A percentile compares a stretch with the other conserved stretches of the same genome.
Conservation (phyloP, 768 basidiomycete genomes). For the Lactarius sp. region DNA sequence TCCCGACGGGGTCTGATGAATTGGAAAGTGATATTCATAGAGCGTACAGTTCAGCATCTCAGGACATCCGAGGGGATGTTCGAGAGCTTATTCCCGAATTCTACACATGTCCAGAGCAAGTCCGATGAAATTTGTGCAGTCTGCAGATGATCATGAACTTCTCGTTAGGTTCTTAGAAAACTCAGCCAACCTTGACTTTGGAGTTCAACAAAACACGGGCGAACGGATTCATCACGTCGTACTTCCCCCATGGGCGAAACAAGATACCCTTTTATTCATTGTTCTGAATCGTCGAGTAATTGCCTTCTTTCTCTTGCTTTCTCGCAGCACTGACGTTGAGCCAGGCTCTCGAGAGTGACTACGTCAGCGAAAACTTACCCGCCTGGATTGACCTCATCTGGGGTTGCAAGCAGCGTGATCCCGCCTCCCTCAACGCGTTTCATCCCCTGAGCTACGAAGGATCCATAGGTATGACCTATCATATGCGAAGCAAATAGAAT, state of each 20-base stretch:
- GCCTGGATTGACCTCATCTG: constrained; percentile 95
- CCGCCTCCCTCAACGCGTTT: constrained; percentile 74
- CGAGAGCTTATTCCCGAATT: constrained; percentile 91
- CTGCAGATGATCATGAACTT: background rate
- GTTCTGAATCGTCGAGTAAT: constrained; percentile 56
- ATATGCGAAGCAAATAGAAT: background rate
- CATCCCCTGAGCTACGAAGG: constrained; percentile 94
- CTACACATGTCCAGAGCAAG: constrained; percentile 76
- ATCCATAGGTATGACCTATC: constrained; percentile 54
- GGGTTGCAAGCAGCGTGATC: constrained; percentile 81
- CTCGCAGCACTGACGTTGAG: background rate
- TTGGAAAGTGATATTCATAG: constrained; percentile 62
- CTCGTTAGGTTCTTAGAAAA: constrained; percentile 74
- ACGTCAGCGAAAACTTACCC: constrained; percentile 78
- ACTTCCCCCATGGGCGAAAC: constrained; percentile 84
- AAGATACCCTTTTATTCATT: constrained; percentile 80
- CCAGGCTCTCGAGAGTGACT: constrained; percentile 82
- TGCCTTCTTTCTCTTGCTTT: background rate
- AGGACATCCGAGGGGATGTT: constrained; percentile 86
- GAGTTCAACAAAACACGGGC: constrained; percentile 62
- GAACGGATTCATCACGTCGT: constrained; percentile 85
- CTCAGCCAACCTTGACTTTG: constrained; percentile 72
- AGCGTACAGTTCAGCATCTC: constrained; percentile 79
- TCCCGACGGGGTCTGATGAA: constrained; percentile 16
- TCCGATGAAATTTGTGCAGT: constrained; percentile 6